These are phyloP conservation scores for Ascochyta fabae DNA, from an alignment of 2,329 filamentous ascomycete species.

Conservation along the genomic window DNA sequence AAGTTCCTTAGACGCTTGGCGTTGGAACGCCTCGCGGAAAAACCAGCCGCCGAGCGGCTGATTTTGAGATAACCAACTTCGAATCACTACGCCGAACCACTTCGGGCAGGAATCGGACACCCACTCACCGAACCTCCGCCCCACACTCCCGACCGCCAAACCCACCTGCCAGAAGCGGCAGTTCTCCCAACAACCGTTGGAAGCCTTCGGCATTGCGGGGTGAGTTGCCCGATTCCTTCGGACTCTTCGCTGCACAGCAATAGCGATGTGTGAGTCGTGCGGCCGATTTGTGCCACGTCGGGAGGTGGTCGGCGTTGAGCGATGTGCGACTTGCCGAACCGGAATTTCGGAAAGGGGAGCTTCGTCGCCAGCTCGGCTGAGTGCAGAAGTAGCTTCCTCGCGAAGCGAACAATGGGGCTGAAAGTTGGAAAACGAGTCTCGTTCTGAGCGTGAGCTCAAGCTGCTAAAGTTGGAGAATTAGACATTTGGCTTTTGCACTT, in stretches of 20 bases:
- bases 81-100: background rate
- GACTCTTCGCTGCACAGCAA: constrained; percentile 1
- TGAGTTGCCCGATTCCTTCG: constrained; percentile 17
- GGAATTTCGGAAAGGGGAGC: background rate
- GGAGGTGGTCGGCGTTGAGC: constrained; percentile 5
- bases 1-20: no score
- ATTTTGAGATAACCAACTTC: no score
- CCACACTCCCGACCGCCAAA: constrained; percentile 1
- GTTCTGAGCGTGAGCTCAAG: constrained; percentile 6
- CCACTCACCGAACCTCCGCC: constrained; percentile 9
- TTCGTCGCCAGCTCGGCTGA: background rate
- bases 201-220: constrained; percentile 19
- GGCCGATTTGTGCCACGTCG: constrained; percentile 8
- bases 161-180: constrained; percentile 8
- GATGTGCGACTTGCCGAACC: constrained; percentile 1
- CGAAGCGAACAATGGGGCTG: background rate
- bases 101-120: constrained; percentile 9
- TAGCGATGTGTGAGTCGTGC: background rate
- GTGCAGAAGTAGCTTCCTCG: background rate
- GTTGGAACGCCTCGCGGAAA: no score
- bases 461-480: constrained; percentile 1
- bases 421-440: background rate
- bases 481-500: background rate
- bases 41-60: no score
- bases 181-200: constrained; percentile 7